Evolutionary conservation across 371 early-diverging fungal species (phyloP).

Genomic region (Neoconidiobolus thromboides): DNA sequence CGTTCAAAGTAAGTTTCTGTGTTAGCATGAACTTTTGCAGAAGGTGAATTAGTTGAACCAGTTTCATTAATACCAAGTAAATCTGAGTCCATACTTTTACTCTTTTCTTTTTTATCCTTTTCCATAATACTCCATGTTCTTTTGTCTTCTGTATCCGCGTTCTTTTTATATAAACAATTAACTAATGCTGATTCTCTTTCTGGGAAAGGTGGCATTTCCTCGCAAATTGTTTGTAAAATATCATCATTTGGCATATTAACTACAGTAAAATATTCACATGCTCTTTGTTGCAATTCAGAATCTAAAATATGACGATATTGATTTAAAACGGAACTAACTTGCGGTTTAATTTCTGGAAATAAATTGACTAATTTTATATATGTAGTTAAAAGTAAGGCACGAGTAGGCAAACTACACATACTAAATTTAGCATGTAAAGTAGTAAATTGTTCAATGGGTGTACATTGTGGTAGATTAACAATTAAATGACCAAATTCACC

Average conservation of each 20-base stretch:
- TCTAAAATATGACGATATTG: slow-evolving; percentile 74
- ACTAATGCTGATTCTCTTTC: slow-evolving; percentile 82
- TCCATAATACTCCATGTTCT: slow-evolving; percentile 89
- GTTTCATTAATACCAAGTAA: slow-evolving; percentile 3
- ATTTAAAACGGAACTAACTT: slow-evolving; percentile 63
- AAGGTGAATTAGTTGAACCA: background rate
- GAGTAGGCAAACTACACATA: slow-evolving; percentile 52
- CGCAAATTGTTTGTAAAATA: slow-evolving; percentile 78
- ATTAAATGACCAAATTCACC: slow-evolving; percentile 94
- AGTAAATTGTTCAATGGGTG: slow-evolving; percentile 81
- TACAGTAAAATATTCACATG: slow-evolving; percentile 84
- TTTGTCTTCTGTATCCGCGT: slow-evolving; percentile 82
- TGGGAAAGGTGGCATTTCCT: slow-evolving; percentile 93
- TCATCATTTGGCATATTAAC: slow-evolving; percentile 64
- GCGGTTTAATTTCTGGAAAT: slow-evolving; percentile 89
- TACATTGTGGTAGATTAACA: slow-evolving; percentile 58
- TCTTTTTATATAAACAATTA: slow-evolving; percentile 55
- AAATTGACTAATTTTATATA: slow-evolving; percentile 86
- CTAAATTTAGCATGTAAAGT: slow-evolving; percentile 79
- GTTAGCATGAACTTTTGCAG: slow-evolving; percentile 20
- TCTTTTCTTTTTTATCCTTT: slow-evolving; percentile 45
- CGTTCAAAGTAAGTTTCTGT: slow-evolving; percentile 36
- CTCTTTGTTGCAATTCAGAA: slow-evolving; percentile 88
- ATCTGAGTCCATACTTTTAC: background rate
- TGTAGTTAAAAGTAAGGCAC: slow-evolving; percentile 72